Percentiles rank a stretch among this genome's conserved stretches.
Evolutionary conservation across 768 basidiomycete species (phyloP).

Genomic region (Leucosporidium scottii): DNA sequence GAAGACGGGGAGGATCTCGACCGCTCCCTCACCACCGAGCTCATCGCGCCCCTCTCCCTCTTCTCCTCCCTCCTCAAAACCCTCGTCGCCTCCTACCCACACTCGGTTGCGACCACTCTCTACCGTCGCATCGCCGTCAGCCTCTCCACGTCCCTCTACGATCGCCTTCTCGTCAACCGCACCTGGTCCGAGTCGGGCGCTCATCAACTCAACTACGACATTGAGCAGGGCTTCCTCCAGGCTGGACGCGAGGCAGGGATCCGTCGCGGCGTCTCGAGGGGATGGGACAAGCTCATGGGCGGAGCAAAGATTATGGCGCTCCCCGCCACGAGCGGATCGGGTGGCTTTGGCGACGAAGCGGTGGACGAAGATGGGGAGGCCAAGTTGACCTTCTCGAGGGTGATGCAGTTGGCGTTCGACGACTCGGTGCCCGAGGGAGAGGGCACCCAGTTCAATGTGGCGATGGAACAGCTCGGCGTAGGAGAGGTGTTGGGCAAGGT

Average conservation of each 20-base stretch:
- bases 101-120: constrained; percentile 52
- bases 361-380: neutral
- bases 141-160: constrained; percentile 68
- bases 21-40: constrained; percentile 57
- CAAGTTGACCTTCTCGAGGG: constrained; percentile 45
- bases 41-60: constrained; percentile 68
- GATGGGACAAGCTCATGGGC: constrained; percentile 68
- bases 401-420: constrained; percentile 52
- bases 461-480: constrained; percentile 54
- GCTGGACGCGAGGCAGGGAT: constrained; percentile 42
- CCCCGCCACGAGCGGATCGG: constrained; percentile 45
- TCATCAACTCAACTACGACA: constrained; percentile 60
- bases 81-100: constrained; percentile 60
- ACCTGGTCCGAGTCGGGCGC: constrained; percentile 57
- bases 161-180: constrained; percentile 69
- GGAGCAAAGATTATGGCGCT: constrained; percentile 62
- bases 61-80: constrained; percentile 71
- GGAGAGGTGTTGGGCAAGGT: constrained; percentile 55
- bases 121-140: constrained; percentile 69
- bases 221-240: constrained; percentile 72
- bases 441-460: constrained; percentile 31
- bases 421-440: constrained; percentile 40
- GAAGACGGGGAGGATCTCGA: constrained; percentile 21
- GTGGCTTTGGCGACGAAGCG: neutral
- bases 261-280: constrained; percentile 53